phyloP scores from a whole-genome alignment of 225 moss, liverwort and hornwort species.

The Rhytidiadelphus loreus region DNA sequence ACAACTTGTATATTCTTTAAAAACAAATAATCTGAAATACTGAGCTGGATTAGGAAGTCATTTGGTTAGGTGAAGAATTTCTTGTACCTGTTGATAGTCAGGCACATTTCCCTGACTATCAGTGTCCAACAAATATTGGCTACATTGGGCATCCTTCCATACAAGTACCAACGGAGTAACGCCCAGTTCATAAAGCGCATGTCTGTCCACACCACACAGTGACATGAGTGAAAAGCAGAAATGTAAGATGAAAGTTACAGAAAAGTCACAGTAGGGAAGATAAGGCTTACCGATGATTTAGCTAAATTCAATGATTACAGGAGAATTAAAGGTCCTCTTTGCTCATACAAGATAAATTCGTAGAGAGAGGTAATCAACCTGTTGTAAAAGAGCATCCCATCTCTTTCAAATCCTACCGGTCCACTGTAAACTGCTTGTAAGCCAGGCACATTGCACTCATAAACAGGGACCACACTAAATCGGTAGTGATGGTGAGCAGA shows the following conservation, averaged over 20 bases:
- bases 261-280: not conserved
- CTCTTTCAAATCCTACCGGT: constrained; percentile 58
- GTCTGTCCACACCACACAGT: constrained; percentile 29
- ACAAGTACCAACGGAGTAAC: constrained; percentile 82
- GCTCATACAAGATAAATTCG: not conserved
- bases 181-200: constrained; percentile 87
- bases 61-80: not conserved
- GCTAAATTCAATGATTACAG: not conserved
- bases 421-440: constrained; percentile 71
- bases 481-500: constrained; percentile 77
- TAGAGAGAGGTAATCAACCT: constrained; percentile 32
- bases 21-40: not conserved
- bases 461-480: constrained; percentile 80
- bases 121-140: constrained; percentile 85
- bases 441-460: constrained; percentile 60
- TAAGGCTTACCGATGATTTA: not conserved
- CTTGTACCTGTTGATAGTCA: constrained; percentile 68
- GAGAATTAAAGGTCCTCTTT: not conserved
- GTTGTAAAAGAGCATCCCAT: constrained; percentile 81
- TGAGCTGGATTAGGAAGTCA: not conserved
- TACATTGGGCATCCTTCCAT: constrained; percentile 91
- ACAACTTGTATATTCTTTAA: not conserved
- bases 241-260: not conserved
- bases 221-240: not conserved
- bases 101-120: constrained; percentile 86